Percentiles rank a stretch among this genome's conserved stretches.
phyloP scores from a whole-genome alignment of 139 green algal species.

The Chlorella vulgaris region DNA sequence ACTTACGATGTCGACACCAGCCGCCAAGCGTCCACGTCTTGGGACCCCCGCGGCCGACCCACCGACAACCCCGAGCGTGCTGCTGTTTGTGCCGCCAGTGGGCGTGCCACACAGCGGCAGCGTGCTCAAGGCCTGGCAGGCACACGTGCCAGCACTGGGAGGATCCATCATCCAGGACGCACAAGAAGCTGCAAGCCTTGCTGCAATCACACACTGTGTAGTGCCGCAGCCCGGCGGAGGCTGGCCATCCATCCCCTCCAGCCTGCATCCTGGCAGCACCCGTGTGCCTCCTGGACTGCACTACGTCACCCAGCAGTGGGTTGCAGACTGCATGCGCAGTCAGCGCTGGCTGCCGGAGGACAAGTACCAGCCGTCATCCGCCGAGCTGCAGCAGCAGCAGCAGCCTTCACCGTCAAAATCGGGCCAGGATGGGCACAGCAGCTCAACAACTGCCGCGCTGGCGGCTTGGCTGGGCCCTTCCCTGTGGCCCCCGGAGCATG shows the following conservation, averaged over 20 bases:
- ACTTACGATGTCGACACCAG: no score
- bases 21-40: background rate
- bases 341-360: background rate
- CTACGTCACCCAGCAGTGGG: background rate
- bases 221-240: slow-evolving; percentile 5
- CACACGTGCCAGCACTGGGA: background rate
- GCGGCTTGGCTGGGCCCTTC: slow-evolving; percentile 22
- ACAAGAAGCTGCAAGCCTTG: no score
- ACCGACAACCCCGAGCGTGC: background rate
- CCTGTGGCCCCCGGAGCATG: slow-evolving; percentile 18
- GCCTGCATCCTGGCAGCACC: background rate
- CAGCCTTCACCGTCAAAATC: background rate
- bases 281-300: background rate
- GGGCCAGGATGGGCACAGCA: background rate
- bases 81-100: background rate
- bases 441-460: background rate
- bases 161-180: slow-evolving; percentile 5
- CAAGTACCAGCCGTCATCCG: background rate
- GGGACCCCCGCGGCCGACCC: no score
- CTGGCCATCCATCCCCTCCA: background rate
- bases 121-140: background rate
- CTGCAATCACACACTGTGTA: background rate
- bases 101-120: background rate
- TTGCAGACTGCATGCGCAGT: background rate
- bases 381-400: background rate